Evolutionary conservation across 208 protist genomes (phyloP), one percentile per base, ranked within the genome.

Genomic region (Vickermania ingenoplastis): DNA sequence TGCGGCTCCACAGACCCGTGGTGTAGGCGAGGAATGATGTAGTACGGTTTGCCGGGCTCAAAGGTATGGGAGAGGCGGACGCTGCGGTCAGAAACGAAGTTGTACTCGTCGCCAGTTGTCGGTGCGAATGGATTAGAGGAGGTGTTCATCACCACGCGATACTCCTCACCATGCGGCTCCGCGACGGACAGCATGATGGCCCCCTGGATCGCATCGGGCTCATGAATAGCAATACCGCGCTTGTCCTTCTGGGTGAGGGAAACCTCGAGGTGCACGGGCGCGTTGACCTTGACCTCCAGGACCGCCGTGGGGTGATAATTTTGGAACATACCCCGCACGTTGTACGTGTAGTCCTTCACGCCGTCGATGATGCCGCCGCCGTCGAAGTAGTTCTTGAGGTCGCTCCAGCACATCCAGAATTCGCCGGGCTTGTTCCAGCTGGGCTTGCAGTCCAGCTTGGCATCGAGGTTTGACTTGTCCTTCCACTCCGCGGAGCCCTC

Each of bases 191-290:
- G 54, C 79, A 86, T 79, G 31, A 90, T 70, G 21, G 83, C 73
- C 4, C 48, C 49, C 11, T 75, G 62, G 0, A 36, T 50, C n/a
- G 63, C 56, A 22, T 79, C 73, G 17, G 69, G 70, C 27, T 67
- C 31, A 23, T 61, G 29, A 29, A 65, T 29, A 5, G 59, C 30
- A 14, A 75, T 27, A 30, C 82, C 82, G 14, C 83, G 83, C 66
- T 86, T 86, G 56, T 90, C 83, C 36, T 65, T 77, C 63, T 91
- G 84, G 14, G 79, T 81, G 29, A 91, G 69, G 14, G 68, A 73
- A n/a, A 86, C 31, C 13, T 68, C 29, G 41, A 79, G 70, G 50
- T 81, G 66, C n/a, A 77, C 59, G 0, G 67, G 50, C 61, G 75
- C 61, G 13, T 49, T 48, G 1, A 69, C 77, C 5, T 30, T 62